phyloP scores from a whole-genome alignment of 2,329 filamentous ascomycete species.

The Trichoderma endophyticum region DNA sequence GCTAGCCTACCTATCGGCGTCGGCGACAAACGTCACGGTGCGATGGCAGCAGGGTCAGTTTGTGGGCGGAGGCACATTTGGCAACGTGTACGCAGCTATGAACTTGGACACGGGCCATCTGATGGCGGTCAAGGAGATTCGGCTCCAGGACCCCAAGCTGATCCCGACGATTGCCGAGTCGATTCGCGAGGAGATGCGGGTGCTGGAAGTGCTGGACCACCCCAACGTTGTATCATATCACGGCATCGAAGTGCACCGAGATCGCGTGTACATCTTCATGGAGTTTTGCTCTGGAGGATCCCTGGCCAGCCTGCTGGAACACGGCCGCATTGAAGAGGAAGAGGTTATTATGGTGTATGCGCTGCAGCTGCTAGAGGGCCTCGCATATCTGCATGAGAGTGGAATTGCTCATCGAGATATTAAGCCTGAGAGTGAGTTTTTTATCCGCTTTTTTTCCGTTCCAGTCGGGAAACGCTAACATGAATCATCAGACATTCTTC shows the following conservation, averaged over 20 bases:
- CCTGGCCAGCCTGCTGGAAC: slow-evolving; percentile 82
- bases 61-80: slow-evolving; percentile 94
- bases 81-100: slow-evolving; percentile 95
- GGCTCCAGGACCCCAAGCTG: slow-evolving; percentile 91
- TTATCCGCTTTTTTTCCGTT: background rate
- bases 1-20: slow-evolving; percentile 87
- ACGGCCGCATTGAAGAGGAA: slow-evolving; percentile 96
- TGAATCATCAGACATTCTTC: slow-evolving; percentile 69
- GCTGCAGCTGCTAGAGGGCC: slow-evolving; percentile 86
- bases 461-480: slow-evolving; percentile 20
- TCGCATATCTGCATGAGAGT: slow-evolving; percentile 89
- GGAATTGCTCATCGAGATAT: slow-evolving; percentile 95
- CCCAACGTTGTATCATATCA: slow-evolving; percentile 98
- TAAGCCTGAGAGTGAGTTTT: slow-evolving; percentile 88
- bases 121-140: slow-evolving; percentile 99
- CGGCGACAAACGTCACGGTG: slow-evolving; percentile 90
- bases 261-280: slow-evolving; percentile 99
- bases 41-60: slow-evolving; percentile 99
- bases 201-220: slow-evolving; percentile 91
- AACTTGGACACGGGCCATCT: slow-evolving; percentile 93
- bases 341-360: slow-evolving; percentile 97
- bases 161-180: slow-evolving; percentile 92
- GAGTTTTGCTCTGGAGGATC: slow-evolving; percentile 97
- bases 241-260: slow-evolving; percentile 94
- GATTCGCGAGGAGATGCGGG: slow-evolving; percentile 95